A percentile compares a stretch with the other conserved stretches of the same genome.
Conservation (phyloP, 2,329 filamentous ascomycete species). For the Pseudogymnoascus sp. region DNA sequence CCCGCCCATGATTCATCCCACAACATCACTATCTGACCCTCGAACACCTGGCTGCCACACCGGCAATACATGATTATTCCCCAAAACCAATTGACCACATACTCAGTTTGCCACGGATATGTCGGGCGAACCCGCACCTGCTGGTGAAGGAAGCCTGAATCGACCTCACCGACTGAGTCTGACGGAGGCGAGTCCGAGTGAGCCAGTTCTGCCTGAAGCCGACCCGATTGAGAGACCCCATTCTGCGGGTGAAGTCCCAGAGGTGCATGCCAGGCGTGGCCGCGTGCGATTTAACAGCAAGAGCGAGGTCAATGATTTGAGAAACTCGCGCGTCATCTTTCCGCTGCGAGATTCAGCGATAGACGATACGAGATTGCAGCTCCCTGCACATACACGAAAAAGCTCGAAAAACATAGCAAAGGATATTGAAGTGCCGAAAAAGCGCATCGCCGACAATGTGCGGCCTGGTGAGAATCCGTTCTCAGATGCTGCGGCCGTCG, state of each 20-base stretch:
- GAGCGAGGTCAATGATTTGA: conserved; percentile 24
- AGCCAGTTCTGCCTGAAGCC: neutral
- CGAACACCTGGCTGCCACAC: neutral
- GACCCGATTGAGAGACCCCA: conserved; percentile 2
- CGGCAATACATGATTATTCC: conserved; percentile 4
- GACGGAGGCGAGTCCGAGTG: neutral
- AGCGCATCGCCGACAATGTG: neutral
- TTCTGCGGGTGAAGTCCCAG: neutral
- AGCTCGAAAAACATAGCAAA: neutral
- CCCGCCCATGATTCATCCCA: neutral
- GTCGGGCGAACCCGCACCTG: neutral
- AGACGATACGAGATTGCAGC: neutral
- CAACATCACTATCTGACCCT: neutral
- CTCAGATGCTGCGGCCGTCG: neutral
- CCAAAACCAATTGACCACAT: neutral
- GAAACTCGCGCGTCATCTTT: conserved; percentile 20
- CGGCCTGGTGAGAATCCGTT: conserved; percentile 16
- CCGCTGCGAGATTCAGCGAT: conserved; percentile 18
- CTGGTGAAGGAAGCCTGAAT: neutral
- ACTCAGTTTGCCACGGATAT: neutral
- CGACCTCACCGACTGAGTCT: neutral
- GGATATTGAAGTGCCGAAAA: conserved; percentile 4
- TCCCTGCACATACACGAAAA: conserved; percentile 23
- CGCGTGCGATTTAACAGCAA: conserved; percentile 27
- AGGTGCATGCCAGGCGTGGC: conserved; percentile 4